Percentiles rank a stretch among this genome's conserved stretches.
Evolutionary conservation across 768 basidiomycete species (phyloP).

Genomic region (Agaricus sinodeliciosus): DNA sequence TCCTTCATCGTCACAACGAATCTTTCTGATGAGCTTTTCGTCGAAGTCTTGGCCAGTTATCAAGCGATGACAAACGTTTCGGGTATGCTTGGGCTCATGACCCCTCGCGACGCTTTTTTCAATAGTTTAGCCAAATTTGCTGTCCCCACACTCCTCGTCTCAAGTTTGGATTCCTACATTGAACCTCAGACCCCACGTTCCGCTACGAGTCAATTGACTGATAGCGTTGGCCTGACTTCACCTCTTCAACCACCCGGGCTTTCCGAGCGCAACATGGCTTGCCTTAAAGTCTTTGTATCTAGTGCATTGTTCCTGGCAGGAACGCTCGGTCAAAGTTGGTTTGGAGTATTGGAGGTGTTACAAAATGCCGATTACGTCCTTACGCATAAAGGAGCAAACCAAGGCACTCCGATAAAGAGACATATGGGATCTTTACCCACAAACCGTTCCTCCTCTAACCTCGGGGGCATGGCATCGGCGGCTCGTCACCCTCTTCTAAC

Average conservation of each 20-base stretch:
- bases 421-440: slow-evolving; percentile 20
- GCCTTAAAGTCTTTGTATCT: slow-evolving; percentile 75
- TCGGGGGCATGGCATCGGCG: slow-evolving; percentile 15
- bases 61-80: slow-evolving; percentile 84
- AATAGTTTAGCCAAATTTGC: slow-evolving; percentile 85
- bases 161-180: slow-evolving; percentile 58
- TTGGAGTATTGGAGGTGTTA: slow-evolving; percentile 79
- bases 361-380: slow-evolving; percentile 96
- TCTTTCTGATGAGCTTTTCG: slow-evolving; percentile 88
- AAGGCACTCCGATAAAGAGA: slow-evolving; percentile 24
- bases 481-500: slow-evolving; percentile 55
- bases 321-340: slow-evolving; percentile 89
- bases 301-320: slow-evolving; percentile 79
- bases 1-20: slow-evolving; percentile 89
- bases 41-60: slow-evolving; percentile 75
- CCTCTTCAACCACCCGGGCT: slow-evolving; percentile 58
- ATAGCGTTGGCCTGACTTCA: slow-evolving; percentile 58
- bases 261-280: slow-evolving; percentile 86
- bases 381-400: slow-evolving; percentile 44
- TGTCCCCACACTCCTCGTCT: slow-evolving; percentile 86
- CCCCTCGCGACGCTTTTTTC: slow-evolving; percentile 91
- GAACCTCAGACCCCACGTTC: slow-evolving; percentile 56
- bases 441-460: slow-evolving; percentile 31
- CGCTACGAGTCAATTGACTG: slow-evolving; percentile 48
- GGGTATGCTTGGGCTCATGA: slow-evolving; percentile 80